A percentile compares a stretch with the other conserved stretches of the same genome.
Conservation (phyloP, 257 asterid species). For the Solanum dulcamara region DNA sequence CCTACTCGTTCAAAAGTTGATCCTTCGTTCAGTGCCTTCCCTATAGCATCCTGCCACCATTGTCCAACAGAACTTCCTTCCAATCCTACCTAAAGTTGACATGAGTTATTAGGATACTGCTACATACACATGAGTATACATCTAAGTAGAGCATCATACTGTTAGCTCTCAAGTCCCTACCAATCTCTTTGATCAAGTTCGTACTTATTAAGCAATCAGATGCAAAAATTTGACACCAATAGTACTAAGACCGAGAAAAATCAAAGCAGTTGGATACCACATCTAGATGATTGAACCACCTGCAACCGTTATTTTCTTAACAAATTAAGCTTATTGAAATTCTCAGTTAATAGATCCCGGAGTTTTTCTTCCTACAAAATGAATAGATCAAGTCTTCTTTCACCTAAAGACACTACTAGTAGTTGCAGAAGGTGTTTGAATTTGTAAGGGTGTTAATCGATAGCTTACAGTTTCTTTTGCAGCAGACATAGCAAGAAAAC, state of each 20-base stretch:
- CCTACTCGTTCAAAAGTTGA: constrained; percentile 80
- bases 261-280: not conserved
- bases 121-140: not conserved
- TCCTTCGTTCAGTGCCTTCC: constrained; percentile 81
- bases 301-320: no score
- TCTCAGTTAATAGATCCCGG: not conserved
- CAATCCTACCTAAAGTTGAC: constrained; percentile 81
- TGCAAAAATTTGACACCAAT: no score
- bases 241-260: no score
- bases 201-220: no score
- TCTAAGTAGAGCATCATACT: not conserved
- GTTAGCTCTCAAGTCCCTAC: no score
- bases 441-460: not conserved
- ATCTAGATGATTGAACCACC: not conserved
- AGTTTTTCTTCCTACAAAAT: not conserved
- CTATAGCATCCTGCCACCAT: constrained; percentile 97
- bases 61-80: constrained; percentile 96
- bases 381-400: not conserved
- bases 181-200: no score
- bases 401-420: not conserved
- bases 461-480: constrained; percentile 94
- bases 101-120: constrained; percentile 1
- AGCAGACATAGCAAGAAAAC: constrained; percentile 98
- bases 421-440: not conserved
- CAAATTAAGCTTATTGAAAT: not conserved